Base-by-base conservation (phyloP, 768 basidiomycete genomes). In the Calocybe cyanea region DNA sequence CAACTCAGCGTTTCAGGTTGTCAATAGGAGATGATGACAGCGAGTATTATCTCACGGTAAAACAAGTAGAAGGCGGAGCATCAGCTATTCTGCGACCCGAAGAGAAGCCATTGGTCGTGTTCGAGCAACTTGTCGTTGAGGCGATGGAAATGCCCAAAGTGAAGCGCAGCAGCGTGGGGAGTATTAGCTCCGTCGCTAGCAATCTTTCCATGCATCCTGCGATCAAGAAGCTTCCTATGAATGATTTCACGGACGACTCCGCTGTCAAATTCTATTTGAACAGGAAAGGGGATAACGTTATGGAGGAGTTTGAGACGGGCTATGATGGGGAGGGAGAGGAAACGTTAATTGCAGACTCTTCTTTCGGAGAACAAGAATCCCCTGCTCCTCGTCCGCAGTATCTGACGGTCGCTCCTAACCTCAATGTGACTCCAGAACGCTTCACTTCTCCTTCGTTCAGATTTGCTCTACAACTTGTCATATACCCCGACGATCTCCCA, bases 251-350 rank as follows among this genome's bases (percentile, higher is more conserved):
- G 34, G 96, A 99, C 55, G 96, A 98, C 60, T 92, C 93, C 3
- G 84, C 87, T 0, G 94, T 98, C 67, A 98, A 97, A 65, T 87
- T 98, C 65, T 99, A 96, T 66, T 65, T 98, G 52, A 92, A 97
- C 62, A 73, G 89, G 43, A 70, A 76, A 20, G 61, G 57, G 21
- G 64, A 71, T 43, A 62, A 65, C 7, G 60, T 62, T 13, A 65
- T 50, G 1, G 75, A 75, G 35, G 76, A 76, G 41, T 73, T 66
- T 38, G 37, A 54, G 38, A 56, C 58, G 41, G 66, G 69, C 0
- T 64, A 70, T 33, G 69, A 43, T 8, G 55, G 54, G 6, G 50
- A 71, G 0, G 78, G 67, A 1, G 72, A 75, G 41, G 67, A 72
- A 1, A 73, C 70, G 0, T 46, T 73, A 13, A 62, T 67, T 45